Base-by-base conservation (phyloP, 768 basidiomycete species). In the Serendipita vermifera region DNA sequence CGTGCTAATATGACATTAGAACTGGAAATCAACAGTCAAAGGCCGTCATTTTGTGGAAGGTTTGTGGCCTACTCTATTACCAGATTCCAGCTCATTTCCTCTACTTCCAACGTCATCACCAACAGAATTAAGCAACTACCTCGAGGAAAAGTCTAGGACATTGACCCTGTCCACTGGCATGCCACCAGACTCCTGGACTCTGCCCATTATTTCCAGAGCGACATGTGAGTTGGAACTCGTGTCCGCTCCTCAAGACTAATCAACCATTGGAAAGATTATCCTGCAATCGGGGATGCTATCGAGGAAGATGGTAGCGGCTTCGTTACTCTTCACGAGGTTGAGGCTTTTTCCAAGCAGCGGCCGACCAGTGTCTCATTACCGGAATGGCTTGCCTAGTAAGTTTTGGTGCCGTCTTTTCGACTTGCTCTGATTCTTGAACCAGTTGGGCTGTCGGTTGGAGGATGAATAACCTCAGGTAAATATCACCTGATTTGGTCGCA, bases 301-400 rank as follows among this genome's bases (percentile, higher is more conserved):
- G 55, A 55, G 2, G 55, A 55, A 39, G 55, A 55, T 27, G 33
- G 35, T 17, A 55, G 55, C 29, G 55, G 55, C 33, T 55, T 55
- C 22, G 26, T 55, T 27, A 38, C 55, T 33, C 13, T 55, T 15
- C 17, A 55, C 27, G 55, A 55, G 27, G 55, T 55, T 38, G 40
- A 55, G 22, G 26, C 33, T 11, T 55, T 36, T 15, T 27, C 40
- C n/a, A 38, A 15, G 15, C 6, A 17, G n/a, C 33, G 38, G 11
- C 55, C 55, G 17, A 24, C 11, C 17, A 11, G 20, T 13, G 22
- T 17, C 26, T 38, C 55, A 3, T 26, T 17, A 4, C 55, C 55
- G 3, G 36, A 26, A 32, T 55, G 55, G 55, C 36, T 55, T 15
- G 55, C 38, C 33, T 55, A 38, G 55, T 55, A 11, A 13, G 55